Evolutionary conservation across 1,284 basidiomycete genomes (phyloP), one percentile per base, ranked within the genome.

Genomic region (Cutaneotrichosporon cyanovorans): DNA sequence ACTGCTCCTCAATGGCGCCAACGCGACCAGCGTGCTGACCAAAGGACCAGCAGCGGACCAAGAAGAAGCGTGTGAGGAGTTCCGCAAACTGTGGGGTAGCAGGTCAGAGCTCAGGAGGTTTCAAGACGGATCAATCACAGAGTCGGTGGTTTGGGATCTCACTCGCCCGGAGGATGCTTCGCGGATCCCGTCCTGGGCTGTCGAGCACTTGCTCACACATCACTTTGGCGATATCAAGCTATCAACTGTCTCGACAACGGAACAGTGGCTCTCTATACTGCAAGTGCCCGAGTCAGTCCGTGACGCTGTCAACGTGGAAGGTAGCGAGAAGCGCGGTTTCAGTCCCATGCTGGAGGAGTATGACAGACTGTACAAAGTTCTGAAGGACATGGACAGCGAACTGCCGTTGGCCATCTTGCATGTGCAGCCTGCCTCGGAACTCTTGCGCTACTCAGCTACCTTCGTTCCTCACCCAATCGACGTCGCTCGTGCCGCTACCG

Each of bases 81-180:
- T 96, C 76, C 80, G 84, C 31, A 77, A 80, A 3, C 77, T 98
- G 53, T 99, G 95, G 95, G 93, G 92, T 1, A 76, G 81, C 40
- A 87, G 88, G 64, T 83, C 92, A 0, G 93, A 98, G 66, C 75
- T 97, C 18, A 80, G 95, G n/a, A 80, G 93, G 16, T 99, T 98
- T 77, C 92, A 96, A 68, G 92, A 98, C 62, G 93, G 93, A 0
- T 79, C 84, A 5, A 97, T 98, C 53, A 68, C 80, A 7, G 89
- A 97, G 69, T 90, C 87, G 63, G 89, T 98, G 12, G 90, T 97
- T 0, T 99, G 95, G 95, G 71, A 75, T 18, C 59, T 73, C 2
- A 39, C 61, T 4, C 57, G 71, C n/a, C 68, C 68, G 1, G 86
- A 89, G 52, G 87, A 91, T 54, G 82, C 87, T 8, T 77, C 80